Evolutionary conservation across 1,284 basidiomycete species (phyloP).

Genomic region (Boletellus deceptivus): DNA sequence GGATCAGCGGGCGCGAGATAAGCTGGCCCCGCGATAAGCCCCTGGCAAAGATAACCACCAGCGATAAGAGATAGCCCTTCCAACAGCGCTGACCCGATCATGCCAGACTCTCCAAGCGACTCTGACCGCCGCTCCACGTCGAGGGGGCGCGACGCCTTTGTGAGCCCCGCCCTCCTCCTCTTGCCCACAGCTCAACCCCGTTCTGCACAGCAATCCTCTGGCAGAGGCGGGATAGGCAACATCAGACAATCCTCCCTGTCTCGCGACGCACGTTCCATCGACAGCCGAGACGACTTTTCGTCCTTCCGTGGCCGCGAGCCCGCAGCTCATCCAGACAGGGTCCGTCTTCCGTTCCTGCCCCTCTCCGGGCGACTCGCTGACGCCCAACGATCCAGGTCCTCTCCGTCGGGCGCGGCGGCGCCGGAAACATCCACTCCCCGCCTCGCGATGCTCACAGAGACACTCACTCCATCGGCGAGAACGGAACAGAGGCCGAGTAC

Average conservation of each 20-base stretch:
- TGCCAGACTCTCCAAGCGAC: not conserved
- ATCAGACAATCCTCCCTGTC: conserved; percentile 49
- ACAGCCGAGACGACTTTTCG: conserved; percentile 42
- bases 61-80: conserved; percentile 16
- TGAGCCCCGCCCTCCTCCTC: conserved; percentile 18
- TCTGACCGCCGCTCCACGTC: conserved; percentile 39
- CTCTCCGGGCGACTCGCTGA: not conserved
- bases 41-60: conserved; percentile 17
- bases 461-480: conserved; percentile 32
- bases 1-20: conserved; percentile 10
- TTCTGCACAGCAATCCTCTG: conserved; percentile 49
- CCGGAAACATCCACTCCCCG: conserved; percentile 74
- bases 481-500: conserved; percentile 22
- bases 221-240: conserved; percentile 69
- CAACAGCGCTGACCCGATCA: no score
- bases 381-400: conserved; percentile 37
- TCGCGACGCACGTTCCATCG: conserved; percentile 35
- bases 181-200: no score
- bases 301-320: conserved; percentile 57
- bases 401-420: conserved; percentile 73
- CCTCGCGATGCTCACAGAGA: conserved; percentile 45
- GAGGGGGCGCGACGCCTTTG: conserved; percentile 42
- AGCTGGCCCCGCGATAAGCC: conserved; percentile 21
- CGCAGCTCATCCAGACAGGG: conserved; percentile 33
- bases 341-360: conserved; percentile 16